Evolutionary conservation across 768 basidiomycete genomes (phyloP).

Genomic region (Boletus coccyginus): DNA sequence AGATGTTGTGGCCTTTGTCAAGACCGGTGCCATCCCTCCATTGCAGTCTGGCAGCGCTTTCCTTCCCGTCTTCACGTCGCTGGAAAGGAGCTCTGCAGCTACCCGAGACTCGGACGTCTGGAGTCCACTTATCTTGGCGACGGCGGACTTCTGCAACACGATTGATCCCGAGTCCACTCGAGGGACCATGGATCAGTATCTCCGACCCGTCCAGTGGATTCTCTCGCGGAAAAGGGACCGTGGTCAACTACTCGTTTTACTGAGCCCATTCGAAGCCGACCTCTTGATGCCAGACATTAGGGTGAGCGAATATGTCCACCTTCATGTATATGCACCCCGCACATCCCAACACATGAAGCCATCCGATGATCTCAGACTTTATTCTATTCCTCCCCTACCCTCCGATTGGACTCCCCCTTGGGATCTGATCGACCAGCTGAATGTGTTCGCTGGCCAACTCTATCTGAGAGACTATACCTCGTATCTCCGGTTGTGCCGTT

Average conservation of each 20-base stretch:
- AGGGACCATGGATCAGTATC: constrained; percentile 8
- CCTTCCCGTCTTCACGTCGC: constrained; percentile 9
- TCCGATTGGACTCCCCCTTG: not conserved
- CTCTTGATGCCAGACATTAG: constrained; percentile 22
- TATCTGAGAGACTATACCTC: too few relatives aligned
- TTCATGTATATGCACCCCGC: constrained; percentile 41
- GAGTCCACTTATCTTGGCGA: constrained; percentile 7
- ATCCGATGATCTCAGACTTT: constrained; percentile 32
- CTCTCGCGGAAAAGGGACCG: not conserved
- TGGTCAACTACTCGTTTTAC: constrained; percentile 21
- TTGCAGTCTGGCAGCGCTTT: constrained; percentile 15
- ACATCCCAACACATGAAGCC: constrained; percentile 32
- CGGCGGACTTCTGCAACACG: constrained; percentile 11
- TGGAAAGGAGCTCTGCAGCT: not conserved
- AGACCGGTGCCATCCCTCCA: constrained; percentile 22
- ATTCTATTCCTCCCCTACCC: constrained; percentile 1
- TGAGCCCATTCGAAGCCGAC: constrained; percentile 23
- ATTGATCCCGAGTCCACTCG: not conserved
- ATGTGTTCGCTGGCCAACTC: too few relatives aligned
- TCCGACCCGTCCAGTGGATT: constrained; percentile 25
- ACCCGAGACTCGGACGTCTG: constrained; percentile 19
- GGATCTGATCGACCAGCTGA: not conserved
- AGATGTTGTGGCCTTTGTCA: constrained; percentile 15
- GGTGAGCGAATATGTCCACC: constrained; percentile 28
- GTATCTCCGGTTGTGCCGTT: too few relatives aligned